phyloP scores from a whole-genome alignment of 192 early-diverging fungal species.

The Entomortierella chlamydospora region DNA sequence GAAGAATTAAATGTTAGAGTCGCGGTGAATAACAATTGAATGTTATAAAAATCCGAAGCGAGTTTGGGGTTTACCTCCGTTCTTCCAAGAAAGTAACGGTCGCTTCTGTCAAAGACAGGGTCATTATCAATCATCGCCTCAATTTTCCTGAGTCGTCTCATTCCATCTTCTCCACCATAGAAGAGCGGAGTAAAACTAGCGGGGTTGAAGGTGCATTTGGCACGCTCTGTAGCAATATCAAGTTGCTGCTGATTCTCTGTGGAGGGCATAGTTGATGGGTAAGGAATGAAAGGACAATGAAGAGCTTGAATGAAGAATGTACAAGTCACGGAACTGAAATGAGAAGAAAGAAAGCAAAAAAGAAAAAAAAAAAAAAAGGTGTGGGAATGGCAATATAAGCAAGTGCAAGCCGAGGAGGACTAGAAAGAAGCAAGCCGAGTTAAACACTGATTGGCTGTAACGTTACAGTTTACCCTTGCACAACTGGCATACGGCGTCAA shows the following conservation, averaged over 20 bases:
- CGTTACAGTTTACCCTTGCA: too few species aligned
- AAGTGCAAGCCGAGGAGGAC: too few species aligned
- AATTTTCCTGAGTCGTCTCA: slow-evolving; percentile 41
- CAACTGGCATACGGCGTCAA: too few species aligned
- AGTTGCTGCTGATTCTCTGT: slow-evolving; percentile 41
- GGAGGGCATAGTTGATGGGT: slow-evolving; percentile 12
- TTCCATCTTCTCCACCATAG: slow-evolving; percentile 56
- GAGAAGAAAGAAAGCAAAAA: too few species aligned
- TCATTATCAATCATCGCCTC: slow-evolving; percentile 58
- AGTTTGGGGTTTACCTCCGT: too few species aligned
- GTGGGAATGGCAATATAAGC: too few species aligned
- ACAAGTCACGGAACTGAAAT: too few species aligned
- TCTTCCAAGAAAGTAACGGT: slow-evolving; percentile 63
- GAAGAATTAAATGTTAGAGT: neutral
- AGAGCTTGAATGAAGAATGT: neutral
- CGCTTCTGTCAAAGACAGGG: slow-evolving; percentile 55
- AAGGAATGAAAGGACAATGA: neutral
- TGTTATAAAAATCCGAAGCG: too few species aligned
- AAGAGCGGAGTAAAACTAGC: slow-evolving; percentile 54
- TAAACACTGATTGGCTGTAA: too few species aligned
- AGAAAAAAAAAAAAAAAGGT: too few species aligned
- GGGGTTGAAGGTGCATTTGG: slow-evolving; percentile 57
- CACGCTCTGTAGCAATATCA: slow-evolving; percentile 59
- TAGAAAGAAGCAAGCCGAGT: too few species aligned
- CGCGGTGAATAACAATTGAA: too few species aligned